Evolutionary conservation across 495 filamentous ascomycete species (phyloP).

Genomic region (Penicillium cataractarum): DNA sequence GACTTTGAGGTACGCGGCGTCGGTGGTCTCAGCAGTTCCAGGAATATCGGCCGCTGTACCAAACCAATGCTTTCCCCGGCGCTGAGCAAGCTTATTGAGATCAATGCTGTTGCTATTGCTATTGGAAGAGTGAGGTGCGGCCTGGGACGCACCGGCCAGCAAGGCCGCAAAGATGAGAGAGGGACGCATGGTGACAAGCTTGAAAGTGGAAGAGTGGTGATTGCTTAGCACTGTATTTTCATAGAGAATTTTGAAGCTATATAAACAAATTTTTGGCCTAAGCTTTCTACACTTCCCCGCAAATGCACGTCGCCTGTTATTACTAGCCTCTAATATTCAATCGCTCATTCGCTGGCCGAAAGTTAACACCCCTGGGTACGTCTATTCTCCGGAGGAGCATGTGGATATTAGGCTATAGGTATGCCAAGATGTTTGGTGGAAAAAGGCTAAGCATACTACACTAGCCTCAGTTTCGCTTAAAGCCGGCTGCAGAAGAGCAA

Average conservation of each 20-base stretch:
- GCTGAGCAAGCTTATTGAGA: conserved; percentile 28
- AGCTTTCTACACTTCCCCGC: neutral
- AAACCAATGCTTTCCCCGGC: conserved; percentile 24
- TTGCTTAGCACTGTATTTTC: neutral
- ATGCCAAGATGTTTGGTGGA: neutral
- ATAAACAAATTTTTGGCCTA: neutral
- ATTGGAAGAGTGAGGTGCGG: conserved; percentile 10
- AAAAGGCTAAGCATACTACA: neutral
- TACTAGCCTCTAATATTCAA: neutral
- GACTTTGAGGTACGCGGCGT: conserved; percentile 23
- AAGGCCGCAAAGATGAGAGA: conserved; percentile 10
- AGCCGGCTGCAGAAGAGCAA: neutral
- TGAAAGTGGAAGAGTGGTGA: neutral
- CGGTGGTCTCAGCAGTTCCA: conserved; percentile 22
- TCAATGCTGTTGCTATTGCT: neutral
- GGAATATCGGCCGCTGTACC: conserved; percentile 30
- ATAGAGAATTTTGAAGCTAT: neutral
- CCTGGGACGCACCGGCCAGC: conserved; percentile 13
- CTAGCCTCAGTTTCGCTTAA: neutral
- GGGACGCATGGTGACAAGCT: conserved; percentile 5
- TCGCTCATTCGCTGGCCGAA: neutral
- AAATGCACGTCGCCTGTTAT: neutral
- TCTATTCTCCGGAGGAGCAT: neutral
- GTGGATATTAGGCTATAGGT: neutral
- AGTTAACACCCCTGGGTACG: neutral